phyloP scores from a whole-genome alignment of 805 yeast genomes.

The Yarrowia sp. region DNA sequence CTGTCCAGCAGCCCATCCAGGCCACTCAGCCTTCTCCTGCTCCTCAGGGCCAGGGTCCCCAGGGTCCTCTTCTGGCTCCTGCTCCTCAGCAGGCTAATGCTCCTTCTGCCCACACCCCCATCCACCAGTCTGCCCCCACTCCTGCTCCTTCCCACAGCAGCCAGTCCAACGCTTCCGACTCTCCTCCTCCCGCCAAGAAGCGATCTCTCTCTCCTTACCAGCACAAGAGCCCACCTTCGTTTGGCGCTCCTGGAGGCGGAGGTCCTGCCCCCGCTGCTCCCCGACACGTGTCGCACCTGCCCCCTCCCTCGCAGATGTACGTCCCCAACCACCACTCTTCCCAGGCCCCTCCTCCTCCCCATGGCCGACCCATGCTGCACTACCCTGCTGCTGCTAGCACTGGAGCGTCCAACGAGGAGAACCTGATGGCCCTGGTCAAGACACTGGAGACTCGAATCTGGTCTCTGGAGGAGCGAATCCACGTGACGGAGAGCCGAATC shows the following conservation, averaged over 20 bases:
- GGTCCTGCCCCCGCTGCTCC: background rate
- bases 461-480: slow-evolving; percentile 38
- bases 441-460: slow-evolving; percentile 37
- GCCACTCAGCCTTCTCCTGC: background rate
- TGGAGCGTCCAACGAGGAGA: slow-evolving; percentile 28
- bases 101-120: background rate
- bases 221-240: slow-evolving; percentile 25
- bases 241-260: slow-evolving; percentile 18
- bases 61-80: slow-evolving; percentile 9
- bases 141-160: too few relatives aligned
- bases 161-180: background rate
- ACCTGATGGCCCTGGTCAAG: slow-evolving; percentile 33
- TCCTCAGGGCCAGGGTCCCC: background rate
- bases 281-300: slow-evolving; percentile 16
- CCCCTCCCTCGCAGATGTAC: slow-evolving; percentile 16
- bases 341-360: slow-evolving; percentile 18
- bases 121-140: background rate
- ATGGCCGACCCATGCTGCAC: slow-evolving; percentile 25
- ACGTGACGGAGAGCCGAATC: slow-evolving; percentile 37
- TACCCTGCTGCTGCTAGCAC: slow-evolving; percentile 8
- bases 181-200: slow-evolving; percentile 21
- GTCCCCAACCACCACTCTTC: slow-evolving; percentile 18
- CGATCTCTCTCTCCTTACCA: slow-evolving; percentile 7
- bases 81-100: background rate
- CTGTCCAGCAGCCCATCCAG: background rate